Conservation (phyloP, 169 alveolate species). For the Plasmodium berghei region DNA sequence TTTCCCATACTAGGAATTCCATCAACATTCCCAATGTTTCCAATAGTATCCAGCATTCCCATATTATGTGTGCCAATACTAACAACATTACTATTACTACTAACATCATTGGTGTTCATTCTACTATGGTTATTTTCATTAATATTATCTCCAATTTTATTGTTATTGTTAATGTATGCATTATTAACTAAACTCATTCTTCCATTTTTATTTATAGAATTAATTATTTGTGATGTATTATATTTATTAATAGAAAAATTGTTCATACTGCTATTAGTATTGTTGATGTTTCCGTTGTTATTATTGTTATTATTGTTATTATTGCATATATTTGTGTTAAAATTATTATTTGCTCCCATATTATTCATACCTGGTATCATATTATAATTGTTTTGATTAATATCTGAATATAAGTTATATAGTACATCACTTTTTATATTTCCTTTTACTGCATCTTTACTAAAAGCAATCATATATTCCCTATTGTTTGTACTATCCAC, state of each 20-base stretch:
- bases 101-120: background rate
- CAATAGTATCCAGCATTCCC: no score
- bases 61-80: background rate
- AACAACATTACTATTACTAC: background rate
- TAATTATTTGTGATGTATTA: conserved; percentile 2
- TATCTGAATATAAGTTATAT: conserved; percentile 39
- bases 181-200: background rate
- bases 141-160: background rate
- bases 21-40: no score
- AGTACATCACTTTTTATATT: conserved; percentile 51
- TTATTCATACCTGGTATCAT: background rate
- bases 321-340: background rate
- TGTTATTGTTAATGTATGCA: conserved; percentile 12
- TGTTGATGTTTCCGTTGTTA: background rate
- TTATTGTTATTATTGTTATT: conserved; percentile 5
- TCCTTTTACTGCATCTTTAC: conserved; percentile 43
- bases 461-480: conserved; percentile 35
- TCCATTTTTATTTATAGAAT: conserved; percentile 6
- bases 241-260: background rate
- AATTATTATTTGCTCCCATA: background rate
- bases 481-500: conserved; percentile 19
- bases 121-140: background rate
- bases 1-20: no score
- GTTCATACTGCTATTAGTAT: background rate
- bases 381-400: conserved; percentile 52